Evolutionary conservation across 768 basidiomycete genomes (phyloP).

Genomic region (Mycena venus): DNA sequence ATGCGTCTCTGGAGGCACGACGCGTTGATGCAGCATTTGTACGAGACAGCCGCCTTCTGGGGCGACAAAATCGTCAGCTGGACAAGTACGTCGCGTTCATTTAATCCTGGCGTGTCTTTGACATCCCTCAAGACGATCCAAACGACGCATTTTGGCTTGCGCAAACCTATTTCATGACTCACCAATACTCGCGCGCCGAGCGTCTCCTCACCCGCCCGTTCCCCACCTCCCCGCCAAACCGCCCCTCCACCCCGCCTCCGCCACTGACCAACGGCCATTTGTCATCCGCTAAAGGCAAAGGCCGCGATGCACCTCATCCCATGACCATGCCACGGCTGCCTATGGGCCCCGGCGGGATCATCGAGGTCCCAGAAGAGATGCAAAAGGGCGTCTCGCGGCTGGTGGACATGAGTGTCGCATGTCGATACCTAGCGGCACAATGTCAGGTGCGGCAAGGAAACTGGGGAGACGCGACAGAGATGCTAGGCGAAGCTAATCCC

Average conservation of each 20-base stretch:
- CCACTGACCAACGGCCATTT: conserved; percentile 59
- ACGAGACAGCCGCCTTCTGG: conserved; percentile 98
- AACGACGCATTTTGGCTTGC: conserved; percentile 99
- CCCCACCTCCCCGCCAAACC: conserved; percentile 63
- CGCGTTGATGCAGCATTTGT: conserved; percentile 98
- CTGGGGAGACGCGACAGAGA: conserved; percentile 31
- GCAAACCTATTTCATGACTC: conserved; percentile 96
- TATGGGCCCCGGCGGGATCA: conserved; percentile 78
- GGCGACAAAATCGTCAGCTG: conserved; percentile 96
- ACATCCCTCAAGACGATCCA: conserved; percentile 76
- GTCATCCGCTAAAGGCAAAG: conserved; percentile 69
- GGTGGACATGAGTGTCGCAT: conserved; percentile 95
- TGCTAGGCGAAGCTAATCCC: conserved; percentile 33
- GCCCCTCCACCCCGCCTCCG: conserved; percentile 45
- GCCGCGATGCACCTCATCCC: conserved; percentile 60
- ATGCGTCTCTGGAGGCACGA: conserved; percentile 98
- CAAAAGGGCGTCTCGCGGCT: conserved; percentile 80
- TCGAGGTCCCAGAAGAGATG: conserved; percentile 75
- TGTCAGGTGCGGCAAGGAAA: conserved; percentile 74
- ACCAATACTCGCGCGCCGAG: conserved; percentile 96
- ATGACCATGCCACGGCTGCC: conserved; percentile 69
- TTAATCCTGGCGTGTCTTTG: conserved; percentile 14
- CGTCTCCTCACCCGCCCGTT: conserved; percentile 92
- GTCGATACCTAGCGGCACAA: conserved; percentile 96
- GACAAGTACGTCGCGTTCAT: conserved; percentile 80